A percentile compares a stretch with the other conserved stretches of the same genome.
Conservation (phyloP, 1,284 basidiomycete genomes). For the Blastosporella zonata region DNA sequence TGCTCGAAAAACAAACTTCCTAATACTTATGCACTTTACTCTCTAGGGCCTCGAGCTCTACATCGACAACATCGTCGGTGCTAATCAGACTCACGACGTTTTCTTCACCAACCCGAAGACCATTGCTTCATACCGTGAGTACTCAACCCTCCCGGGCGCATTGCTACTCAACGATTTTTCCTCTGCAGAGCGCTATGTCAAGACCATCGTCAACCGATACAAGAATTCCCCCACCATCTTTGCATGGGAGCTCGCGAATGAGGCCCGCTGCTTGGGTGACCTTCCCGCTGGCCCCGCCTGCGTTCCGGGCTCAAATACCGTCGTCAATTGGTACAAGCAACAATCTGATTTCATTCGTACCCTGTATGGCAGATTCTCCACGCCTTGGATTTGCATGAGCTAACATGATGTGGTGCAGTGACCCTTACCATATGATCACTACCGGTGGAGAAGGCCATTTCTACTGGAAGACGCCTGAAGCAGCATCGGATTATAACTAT, state of each 20-base stretch:
- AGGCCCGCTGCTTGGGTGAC: conserved; percentile 55
- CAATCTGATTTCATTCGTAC: conserved; percentile 35
- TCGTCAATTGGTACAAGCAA: too few species aligned
- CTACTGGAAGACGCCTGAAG: conserved; percentile 41
- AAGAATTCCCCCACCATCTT: conserved; percentile 46
- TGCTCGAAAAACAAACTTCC: too few species aligned
- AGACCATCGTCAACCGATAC: conserved; percentile 52
- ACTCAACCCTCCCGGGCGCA: background rate
- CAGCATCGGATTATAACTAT: conserved; percentile 52
- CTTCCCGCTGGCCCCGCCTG: conserved; percentile 45
- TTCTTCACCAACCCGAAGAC: conserved; percentile 51
- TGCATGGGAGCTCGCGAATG: conserved; percentile 60
- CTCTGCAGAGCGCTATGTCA: conserved; percentile 47
- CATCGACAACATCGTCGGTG: conserved; percentile 49
- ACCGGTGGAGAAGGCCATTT: conserved; percentile 61
- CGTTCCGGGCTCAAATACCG: too few species aligned
- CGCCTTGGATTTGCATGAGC: background rate
- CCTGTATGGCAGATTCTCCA: conserved; percentile 36
- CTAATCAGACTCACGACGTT: conserved; percentile 31
- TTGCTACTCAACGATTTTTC: background rate
- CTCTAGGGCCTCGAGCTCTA: conserved; percentile 47
- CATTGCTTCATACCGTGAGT: conserved; percentile 47
- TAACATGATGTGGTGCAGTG: conserved; percentile 29
- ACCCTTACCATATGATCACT: conserved; percentile 54
- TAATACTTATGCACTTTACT: background rate